phyloP scores from a whole-genome alignment of 768 basidiomycete genomes.

The Amanita pseudoporphyria region DNA sequence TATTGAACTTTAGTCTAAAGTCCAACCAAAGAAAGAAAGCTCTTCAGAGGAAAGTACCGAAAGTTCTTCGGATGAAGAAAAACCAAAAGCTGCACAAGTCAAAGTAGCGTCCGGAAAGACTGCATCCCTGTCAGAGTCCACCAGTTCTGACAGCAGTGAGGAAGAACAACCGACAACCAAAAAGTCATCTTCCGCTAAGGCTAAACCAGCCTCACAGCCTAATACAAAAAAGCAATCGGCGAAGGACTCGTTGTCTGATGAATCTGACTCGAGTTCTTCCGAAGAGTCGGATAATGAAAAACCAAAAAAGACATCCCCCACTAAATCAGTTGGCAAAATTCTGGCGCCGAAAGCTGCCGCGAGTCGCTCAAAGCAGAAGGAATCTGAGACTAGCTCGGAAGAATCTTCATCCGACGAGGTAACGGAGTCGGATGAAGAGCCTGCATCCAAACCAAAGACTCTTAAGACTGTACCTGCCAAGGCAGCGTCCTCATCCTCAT shows the following conservation, averaged over 20 bases:
- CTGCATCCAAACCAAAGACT: slow-evolving; percentile 10
- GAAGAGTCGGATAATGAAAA: neutral
- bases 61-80: slow-evolving; percentile 42
- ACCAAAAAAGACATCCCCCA: neutral
- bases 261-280: slow-evolving; percentile 1
- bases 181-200: slow-evolving; percentile 16
- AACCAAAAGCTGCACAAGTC: slow-evolving; percentile 44
- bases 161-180: slow-evolving; percentile 19
- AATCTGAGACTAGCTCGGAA: neutral
- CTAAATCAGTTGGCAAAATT: neutral
- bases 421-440: slow-evolving; percentile 10
- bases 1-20: slow-evolving; percentile 9
- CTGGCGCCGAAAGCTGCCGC: slow-evolving; percentile 8
- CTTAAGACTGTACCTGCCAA: slow-evolving; percentile 1
- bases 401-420: slow-evolving; percentile 19
- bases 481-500: neutral
- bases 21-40: slow-evolving; percentile 12
- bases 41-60: slow-evolving; percentile 38
- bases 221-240: slow-evolving; percentile 2
- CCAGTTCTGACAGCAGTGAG: slow-evolving; percentile 17
- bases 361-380: neutral
- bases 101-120: slow-evolving; percentile 28
- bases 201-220: slow-evolving; percentile 8
- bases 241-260: slow-evolving; percentile 15
- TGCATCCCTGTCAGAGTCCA: slow-evolving; percentile 25